Evolutionary conservation across 1,284 basidiomycete genomes (phyloP).

Genomic region (Microbotryum saponariae): DNA sequence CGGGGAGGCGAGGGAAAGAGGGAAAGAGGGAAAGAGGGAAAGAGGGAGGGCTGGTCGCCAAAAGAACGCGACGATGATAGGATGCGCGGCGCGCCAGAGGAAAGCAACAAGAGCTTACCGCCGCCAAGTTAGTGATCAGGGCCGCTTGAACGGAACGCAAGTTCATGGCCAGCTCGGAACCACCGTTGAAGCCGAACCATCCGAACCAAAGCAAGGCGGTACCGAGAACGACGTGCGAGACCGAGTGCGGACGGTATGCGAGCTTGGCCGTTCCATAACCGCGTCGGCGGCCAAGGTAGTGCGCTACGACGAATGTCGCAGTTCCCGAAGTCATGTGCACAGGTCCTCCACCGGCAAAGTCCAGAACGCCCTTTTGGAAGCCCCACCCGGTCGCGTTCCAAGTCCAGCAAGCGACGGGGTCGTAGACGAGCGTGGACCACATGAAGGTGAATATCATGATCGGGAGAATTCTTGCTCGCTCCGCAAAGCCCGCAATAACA

Average conservation of each 20-base stretch:
- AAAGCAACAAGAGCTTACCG: conserved; percentile 3
- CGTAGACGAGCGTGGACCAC: conserved; percentile 80
- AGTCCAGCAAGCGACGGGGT: conserved; percentile 79
- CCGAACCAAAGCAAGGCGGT: conserved; percentile 86
- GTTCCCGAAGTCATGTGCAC: conserved; percentile 87
- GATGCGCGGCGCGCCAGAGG: neutral
- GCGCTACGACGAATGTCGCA: conserved; percentile 76
- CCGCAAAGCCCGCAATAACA: conserved; percentile 66
- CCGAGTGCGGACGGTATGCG: conserved; percentile 86
- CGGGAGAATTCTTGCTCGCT: conserved; percentile 78
- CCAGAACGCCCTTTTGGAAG: conserved; percentile 79
- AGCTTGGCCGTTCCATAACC: conserved; percentile 82
- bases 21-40: too few species aligned
- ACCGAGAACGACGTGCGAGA: conserved; percentile 76
- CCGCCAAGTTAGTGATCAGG: conserved; percentile 80
- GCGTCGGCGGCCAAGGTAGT: conserved; percentile 77
- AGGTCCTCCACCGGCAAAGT: conserved; percentile 79
- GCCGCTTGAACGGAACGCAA: conserved; percentile 75
- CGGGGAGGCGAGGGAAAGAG: conserved; percentile 45
- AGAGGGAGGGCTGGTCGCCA: too few species aligned
- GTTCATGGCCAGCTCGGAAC: conserved; percentile 80
- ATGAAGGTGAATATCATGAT: conserved; percentile 78
- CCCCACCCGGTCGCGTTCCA: conserved; percentile 89
- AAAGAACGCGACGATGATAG: conserved; percentile 32
- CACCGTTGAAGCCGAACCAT: conserved; percentile 71